Evolutionary conservation across 2,329 filamentous ascomycete genomes (phyloP).

Genomic region (Apiospora koreana): DNA sequence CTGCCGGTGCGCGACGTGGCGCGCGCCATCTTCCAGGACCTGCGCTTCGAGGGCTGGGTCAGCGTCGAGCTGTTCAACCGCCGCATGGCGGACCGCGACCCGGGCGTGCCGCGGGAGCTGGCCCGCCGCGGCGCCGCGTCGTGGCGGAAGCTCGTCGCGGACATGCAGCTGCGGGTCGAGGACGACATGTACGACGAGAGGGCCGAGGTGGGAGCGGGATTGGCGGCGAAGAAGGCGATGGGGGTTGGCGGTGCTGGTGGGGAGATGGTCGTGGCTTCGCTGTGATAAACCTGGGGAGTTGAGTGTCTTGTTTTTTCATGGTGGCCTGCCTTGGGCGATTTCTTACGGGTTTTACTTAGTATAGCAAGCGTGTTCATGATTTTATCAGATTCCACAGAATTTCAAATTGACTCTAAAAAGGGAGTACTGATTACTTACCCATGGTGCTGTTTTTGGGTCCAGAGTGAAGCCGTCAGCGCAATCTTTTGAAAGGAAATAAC

Average conservation of each 20-base stretch:
- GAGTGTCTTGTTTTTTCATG: not conserved
- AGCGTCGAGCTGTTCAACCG: constrained; percentile 71
- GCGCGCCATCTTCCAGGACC: constrained; percentile 59
- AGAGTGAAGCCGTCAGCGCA: no score
- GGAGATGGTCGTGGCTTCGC: not conserved
- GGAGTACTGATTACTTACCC: no score
- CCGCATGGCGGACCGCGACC: constrained; percentile 53
- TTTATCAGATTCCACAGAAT: not conserved
- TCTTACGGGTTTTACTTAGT: not conserved
- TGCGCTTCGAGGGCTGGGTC: constrained; percentile 70
- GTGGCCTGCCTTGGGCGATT: no score
- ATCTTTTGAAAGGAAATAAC: no score
- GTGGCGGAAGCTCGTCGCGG: constrained; percentile 31
- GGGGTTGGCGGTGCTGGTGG: not conserved
- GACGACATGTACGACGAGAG: not conserved
- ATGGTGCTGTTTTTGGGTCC: no score
- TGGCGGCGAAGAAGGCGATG: not conserved
- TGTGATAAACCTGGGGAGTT: not conserved
- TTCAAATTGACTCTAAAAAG: no score
- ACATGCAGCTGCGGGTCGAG: constrained; percentile 25
- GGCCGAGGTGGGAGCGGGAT: not conserved
- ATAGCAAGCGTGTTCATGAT: not conserved
- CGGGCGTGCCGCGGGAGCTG: constrained; percentile 51
- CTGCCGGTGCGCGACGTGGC: constrained; percentile 65
- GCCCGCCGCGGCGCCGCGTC: constrained; percentile 31